Evolutionary conservation across 78 protist genomes (phyloP), one percentile per base, ranked within the genome.

Genomic region (slime mould (Dictyostelium discoideum)): DNA sequence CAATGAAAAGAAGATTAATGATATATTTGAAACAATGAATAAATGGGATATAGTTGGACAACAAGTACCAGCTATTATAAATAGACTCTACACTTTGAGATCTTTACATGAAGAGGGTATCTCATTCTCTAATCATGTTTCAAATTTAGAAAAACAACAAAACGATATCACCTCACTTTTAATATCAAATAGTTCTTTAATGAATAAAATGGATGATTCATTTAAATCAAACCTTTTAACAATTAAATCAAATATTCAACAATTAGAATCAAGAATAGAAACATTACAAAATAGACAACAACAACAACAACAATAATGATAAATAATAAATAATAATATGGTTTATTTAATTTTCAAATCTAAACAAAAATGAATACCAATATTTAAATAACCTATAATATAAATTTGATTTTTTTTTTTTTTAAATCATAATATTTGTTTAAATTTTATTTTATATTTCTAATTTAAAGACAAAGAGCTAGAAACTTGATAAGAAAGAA

Each of bases 151-250:
- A 8, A 81, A 82, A 42, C 92, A 93, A 84, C 96, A 93, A 85
- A 29, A 77, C n/a, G 87, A 93, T 24, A 93, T 93, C n/a, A 46
- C 88, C 0, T 60, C 78, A 40, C 48, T 93, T 37, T 63, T 93
- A 37, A 93, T 85, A 89, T 72, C 83, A 10, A 86, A 93, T 57
- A 63, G 77, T 16, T 24, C 54, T 46, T 16, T 93, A 46, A 84
- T 84, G 92, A 93, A 84, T 39, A 93, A 93, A 74, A 83, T 93
- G 96, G 96, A 93, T 32, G 96, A 84, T 11, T 83, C 87, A 37
- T 93, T 93, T 63, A 85, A 84, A 77, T 50, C 73, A 24, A 93
- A 93, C 60, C 44, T 93, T 50, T 13, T 24, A 22, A 86, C 87
- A 16, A 93, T 93, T 72, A 79, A 93, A 77, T 63, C 57, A 54